These are phyloP conservation scores for Kurtzmaniella quercitrusa DNA, from an alignment of 1,139 yeast species.

Conservation along the genomic window DNA sequence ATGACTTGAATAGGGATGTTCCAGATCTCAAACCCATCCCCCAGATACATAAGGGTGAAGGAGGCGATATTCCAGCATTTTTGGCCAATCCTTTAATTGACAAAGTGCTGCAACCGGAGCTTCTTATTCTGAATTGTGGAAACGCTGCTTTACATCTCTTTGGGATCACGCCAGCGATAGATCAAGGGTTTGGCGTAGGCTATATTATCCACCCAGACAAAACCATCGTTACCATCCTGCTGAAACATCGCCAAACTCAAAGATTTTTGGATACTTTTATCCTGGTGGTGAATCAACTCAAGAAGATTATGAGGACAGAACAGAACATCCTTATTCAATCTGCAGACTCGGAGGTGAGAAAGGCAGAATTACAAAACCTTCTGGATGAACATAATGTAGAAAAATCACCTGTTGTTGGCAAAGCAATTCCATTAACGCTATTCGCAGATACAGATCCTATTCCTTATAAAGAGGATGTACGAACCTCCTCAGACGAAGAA, in stretches of 20 bases:
- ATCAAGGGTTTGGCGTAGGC: conserved; percentile 75
- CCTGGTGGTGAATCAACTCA: conserved; percentile 55
- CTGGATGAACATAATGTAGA: conserved; percentile 29
- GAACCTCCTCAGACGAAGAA: conserved; percentile 7
- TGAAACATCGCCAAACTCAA: conserved; percentile 71
- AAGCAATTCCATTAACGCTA: conserved; percentile 9
- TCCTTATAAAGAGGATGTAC: conserved; percentile 9
- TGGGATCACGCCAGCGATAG: conserved; percentile 73
- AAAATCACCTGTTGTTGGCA: neutral
- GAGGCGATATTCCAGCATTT: conserved; percentile 59
- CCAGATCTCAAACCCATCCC: conserved; percentile 16
- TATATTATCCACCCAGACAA: conserved; percentile 66
- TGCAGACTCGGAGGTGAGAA: conserved; percentile 33
- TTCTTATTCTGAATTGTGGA: conserved; percentile 61
- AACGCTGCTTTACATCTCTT: conserved; percentile 69
- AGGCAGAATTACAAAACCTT: conserved; percentile 29
- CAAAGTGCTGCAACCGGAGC: conserved; percentile 37
- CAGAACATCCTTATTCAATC: conserved; percentile 31
- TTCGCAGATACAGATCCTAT: conserved; percentile 21
- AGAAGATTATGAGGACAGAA: conserved; percentile 38
- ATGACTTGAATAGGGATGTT: conserved; percentile 33
- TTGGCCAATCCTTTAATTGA: conserved; percentile 56
- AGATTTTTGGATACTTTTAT: conserved; percentile 61
- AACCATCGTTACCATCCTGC: conserved; percentile 57
- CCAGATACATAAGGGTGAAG: conserved; percentile 4